Base-by-base conservation (phyloP, 306 rosid genomes). In the Castanea crenata region DNA sequence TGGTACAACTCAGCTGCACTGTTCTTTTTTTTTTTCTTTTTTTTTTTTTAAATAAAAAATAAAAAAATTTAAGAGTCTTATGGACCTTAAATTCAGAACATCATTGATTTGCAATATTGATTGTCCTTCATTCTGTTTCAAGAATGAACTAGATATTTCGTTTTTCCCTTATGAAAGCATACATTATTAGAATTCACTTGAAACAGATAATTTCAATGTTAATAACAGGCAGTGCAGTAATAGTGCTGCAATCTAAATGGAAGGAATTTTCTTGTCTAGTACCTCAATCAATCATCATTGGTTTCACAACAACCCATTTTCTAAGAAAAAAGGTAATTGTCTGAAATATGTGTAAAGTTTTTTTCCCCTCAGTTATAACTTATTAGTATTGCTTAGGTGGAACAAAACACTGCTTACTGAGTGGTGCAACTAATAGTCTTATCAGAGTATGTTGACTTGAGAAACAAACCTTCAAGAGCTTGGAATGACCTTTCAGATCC, bases 391-490 rank as follows among this genome's bases (percentile, higher is more conserved):
- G 11, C 21, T 67, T 64, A 32, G 21, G 44, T 21, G 23, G 52
- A 29, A 55, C 38, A 67, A 74, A n/a, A n/a, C 61, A 19, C 31
- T 27, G 12, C 32, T 61, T 13, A 3, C 13, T 11, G 19, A 32
- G 11, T 54, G 19, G 49, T 55, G 35, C 56, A 68, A 8, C 59
- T 51, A 31, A 59, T 38, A 80, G 69, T 15, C 41, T 11, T 69
- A 27, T 20, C 34, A 74, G 10, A 57, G 55, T 13, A 55, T 20
- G 71, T 74, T 25, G 34, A 29, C 54, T 55, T 55, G 74, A 68
- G 86, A 82, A 79, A 73, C 78, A 29, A 32, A 92, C 99, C 99
- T 95, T 95, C 99, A 78, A 95, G 98, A 69, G 99, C 98, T 87
- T 91, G 90, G 31, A 91, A 32, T 49, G 99, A 95, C 85, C 89